A percentile compares a stretch with the other conserved stretches of the same genome.
Conservation (phyloP, 495 filamentous ascomycete genomes). For the Penicillium fimorum region DNA sequence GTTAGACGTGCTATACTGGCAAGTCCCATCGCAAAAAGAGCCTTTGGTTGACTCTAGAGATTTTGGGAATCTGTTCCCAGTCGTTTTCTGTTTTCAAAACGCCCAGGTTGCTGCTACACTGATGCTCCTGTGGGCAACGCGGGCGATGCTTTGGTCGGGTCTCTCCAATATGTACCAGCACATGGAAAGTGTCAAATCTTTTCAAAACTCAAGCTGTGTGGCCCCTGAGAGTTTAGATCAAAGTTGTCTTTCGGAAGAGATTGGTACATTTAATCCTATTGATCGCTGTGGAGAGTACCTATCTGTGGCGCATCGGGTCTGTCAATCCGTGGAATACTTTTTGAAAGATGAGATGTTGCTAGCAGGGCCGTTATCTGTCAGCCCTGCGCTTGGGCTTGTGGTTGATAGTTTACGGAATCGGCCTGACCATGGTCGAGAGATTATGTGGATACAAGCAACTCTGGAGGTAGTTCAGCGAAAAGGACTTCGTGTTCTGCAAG, state of each 20-base stretch:
- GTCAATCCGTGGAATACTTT: slow-evolving; percentile 34
- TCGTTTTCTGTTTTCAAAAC: slow-evolving; percentile 30
- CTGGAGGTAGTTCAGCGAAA: slow-evolving; percentile 1
- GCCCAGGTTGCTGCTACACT: slow-evolving; percentile 26
- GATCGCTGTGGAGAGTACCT: slow-evolving; percentile 25
- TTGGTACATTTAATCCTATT: slow-evolving; percentile 7
- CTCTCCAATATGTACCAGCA: slow-evolving; percentile 22
- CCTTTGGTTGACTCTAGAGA: not conserved
- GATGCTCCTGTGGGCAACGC: slow-evolving; percentile 35
- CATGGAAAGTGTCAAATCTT: slow-evolving; percentile 1
- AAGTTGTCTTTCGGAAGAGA: not conserved
- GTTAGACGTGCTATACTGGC: slow-evolving; percentile 30
- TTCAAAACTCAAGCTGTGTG: not conserved
- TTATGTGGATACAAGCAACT: slow-evolving; percentile 9
- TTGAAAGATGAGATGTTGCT: slow-evolving; percentile 19
- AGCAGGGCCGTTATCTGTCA: slow-evolving; percentile 15
- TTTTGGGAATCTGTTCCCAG: slow-evolving; percentile 26
- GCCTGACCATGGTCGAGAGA: slow-evolving; percentile 3
- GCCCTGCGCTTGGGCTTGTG: slow-evolving; percentile 18
- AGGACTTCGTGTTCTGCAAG: slow-evolving; percentile 6
- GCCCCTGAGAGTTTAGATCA: not conserved
- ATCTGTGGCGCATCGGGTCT: slow-evolving; percentile 29
- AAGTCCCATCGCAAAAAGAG: slow-evolving; percentile 18
- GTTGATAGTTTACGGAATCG: slow-evolving; percentile 11
- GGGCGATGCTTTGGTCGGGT: slow-evolving; percentile 26